Base-by-base conservation (phyloP, 1,284 basidiomycete species). In the Porogramme epimiltina region DNA sequence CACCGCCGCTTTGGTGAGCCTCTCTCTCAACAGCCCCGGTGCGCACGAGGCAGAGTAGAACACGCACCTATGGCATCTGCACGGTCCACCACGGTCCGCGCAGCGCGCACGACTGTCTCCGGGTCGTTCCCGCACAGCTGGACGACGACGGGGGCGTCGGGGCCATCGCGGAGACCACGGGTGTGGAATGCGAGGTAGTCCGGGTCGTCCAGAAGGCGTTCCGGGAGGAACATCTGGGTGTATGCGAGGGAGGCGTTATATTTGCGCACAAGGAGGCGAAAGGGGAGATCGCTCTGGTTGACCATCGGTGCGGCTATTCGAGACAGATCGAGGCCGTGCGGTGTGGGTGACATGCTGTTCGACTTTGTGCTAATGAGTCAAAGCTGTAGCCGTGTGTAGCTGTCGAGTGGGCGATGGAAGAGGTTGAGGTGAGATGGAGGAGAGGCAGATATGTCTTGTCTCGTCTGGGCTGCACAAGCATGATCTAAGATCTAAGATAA, bases 91-190 rank as follows among this genome's bases (percentile, higher is more conserved):
- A 91, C 60, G 54, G 75, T 80, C 44, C 74, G 70, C 0, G 82
- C 85, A 11, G 84, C 88, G 42, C 71, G 67, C 0, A 87, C 77
- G 16, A 90, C 70, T 11, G 64, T 63, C 25, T 84, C 76, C 9
- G 81, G 73, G 54, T 90, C 78, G 61, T 90, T 82, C 4, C 88
- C 89, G 37, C 82, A 85, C 3, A 91, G 67, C 61, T 91, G 89
- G 4, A 85, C 85, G 2, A 91, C 79, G 2, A 87, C 81, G 0
- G 83, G 81, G 16, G 68, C 65, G 16, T 71, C 69, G 1, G 39
- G 26, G 8, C 22, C 38, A 3, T 54, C 55, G 2, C 56, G 61
- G 1, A 62, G 52, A 3, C 52, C 57, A 4, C 55, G 46, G 3
- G 50, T 45, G 42, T 85, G 79, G 54, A 77, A 75, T 52, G 85